These are phyloP conservation scores for Lodderomyces beijingensis DNA, from an alignment of 1,139 yeast genomes.

Conservation along the genomic window DNA sequence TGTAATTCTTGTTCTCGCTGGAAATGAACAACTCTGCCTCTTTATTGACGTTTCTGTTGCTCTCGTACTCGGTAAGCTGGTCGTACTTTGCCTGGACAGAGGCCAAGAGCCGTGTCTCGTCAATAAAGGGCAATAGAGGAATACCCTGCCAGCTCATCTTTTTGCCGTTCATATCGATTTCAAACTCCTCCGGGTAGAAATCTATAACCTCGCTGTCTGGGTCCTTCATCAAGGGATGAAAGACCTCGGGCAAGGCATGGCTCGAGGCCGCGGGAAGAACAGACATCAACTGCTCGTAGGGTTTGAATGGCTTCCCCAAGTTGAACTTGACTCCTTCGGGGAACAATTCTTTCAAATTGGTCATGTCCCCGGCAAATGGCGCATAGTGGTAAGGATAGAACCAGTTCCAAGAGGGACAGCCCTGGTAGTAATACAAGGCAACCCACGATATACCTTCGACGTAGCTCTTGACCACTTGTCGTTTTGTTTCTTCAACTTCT, in stretches of 20 bases:
- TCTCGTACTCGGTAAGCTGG: slow-evolving; percentile 64
- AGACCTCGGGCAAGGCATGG: slow-evolving; percentile 82
- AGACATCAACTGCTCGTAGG: slow-evolving; percentile 96
- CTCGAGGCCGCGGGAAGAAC: slow-evolving; percentile 96
- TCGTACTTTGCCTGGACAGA: slow-evolving; percentile 66
- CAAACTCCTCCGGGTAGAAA: slow-evolving; percentile 85
- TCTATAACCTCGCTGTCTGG: slow-evolving; percentile 82
- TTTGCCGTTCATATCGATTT: slow-evolving; percentile 93
- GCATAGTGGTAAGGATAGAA: slow-evolving; percentile 96
- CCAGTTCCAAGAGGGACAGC: slow-evolving; percentile 99
- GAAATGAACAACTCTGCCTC: slow-evolving; percentile 61
- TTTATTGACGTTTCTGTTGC: slow-evolving; percentile 62
- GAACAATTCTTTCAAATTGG: slow-evolving; percentile 41
- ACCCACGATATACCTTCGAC: slow-evolving; percentile 98
- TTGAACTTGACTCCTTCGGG: slow-evolving; percentile 59
- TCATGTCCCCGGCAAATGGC: slow-evolving; percentile 90
- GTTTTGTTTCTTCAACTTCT: slow-evolving; percentile 53
- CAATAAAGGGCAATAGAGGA: slow-evolving; percentile 86
- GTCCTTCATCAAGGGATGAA: slow-evolving; percentile 78
- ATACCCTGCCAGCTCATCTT: slow-evolving; percentile 96
- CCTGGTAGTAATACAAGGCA: slow-evolving; percentile 87
- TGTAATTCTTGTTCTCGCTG: slow-evolving; percentile 47
- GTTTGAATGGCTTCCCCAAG: slow-evolving; percentile 78
- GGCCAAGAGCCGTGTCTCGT: slow-evolving; percentile 64
- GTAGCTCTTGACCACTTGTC: slow-evolving; percentile 65